Evolutionary conservation across 495 filamentous ascomycete genomes (phyloP).

Genomic region (Pseudoneurospora amorphoporcata): DNA sequence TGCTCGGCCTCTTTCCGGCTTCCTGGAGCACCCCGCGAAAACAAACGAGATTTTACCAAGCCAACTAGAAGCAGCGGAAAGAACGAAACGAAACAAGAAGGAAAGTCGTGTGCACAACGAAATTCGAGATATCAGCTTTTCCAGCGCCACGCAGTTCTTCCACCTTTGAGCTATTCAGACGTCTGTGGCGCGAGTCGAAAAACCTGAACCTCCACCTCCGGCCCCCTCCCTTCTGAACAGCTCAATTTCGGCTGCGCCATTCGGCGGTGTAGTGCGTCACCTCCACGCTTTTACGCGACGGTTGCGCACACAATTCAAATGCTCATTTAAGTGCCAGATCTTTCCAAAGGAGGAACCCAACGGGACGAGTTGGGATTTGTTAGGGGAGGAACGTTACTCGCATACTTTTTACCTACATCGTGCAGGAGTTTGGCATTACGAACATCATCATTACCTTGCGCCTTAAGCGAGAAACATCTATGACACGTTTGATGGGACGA

Average conservation of each 20-base stretch:
- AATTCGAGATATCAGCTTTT: neutral
- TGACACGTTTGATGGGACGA: neutral
- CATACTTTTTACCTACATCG: neutral
- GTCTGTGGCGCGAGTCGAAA: neutral
- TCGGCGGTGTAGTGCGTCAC: neutral
- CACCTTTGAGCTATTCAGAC: neutral
- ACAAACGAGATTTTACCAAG: neutral
- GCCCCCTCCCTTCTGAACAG: neutral
- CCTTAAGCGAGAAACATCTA: neutral
- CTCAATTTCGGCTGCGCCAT: neutral
- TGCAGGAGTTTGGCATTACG: neutral
- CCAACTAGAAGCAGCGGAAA: neutral
- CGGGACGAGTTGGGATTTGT: neutral
- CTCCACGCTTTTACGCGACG: neutral
- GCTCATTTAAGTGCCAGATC: neutral
- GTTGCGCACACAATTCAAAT: neutral
- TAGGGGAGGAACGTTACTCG: neutral
- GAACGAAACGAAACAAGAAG: neutral
- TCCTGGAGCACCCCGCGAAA: neutral
- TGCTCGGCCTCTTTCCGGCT: neutral
- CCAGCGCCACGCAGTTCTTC: neutral
- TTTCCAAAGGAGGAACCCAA: neutral
- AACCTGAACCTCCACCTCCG: neutral
- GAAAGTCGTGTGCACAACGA: neutral
- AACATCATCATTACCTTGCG: neutral